Evolutionary conservation across 2,329 filamentous ascomycete species (phyloP).

Genomic region (Cercospora beticola): DNA sequence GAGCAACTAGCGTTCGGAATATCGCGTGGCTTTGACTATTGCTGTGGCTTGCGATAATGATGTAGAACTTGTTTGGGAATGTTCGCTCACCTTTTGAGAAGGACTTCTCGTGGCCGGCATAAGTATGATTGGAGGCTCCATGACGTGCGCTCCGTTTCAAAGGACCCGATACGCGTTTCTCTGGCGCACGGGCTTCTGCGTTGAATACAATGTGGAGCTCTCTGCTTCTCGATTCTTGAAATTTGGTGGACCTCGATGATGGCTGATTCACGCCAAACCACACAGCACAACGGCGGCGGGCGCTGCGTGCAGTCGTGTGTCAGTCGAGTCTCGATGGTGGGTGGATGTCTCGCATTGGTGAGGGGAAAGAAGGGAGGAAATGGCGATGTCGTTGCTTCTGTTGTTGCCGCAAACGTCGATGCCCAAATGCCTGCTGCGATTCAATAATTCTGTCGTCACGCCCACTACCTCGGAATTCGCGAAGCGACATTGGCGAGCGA

Average conservation of each 20-base stretch:
- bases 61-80: neutral
- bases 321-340: neutral
- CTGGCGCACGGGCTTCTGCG: constrained; percentile 6
- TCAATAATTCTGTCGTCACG: neutral
- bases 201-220: neutral
- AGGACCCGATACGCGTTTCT: constrained; percentile 7
- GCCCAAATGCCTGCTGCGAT: neutral
- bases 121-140: neutral
- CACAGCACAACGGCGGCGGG: neutral
- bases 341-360: neutral
- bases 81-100: neutral
- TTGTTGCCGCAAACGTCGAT: constrained; percentile 2
- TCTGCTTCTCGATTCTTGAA: neutral
- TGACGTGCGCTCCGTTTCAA: constrained; percentile 12
- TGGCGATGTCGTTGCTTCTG: neutral
- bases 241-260: constrained; percentile 1
- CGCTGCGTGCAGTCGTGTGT: neutral
- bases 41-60: constrained; percentile 1
- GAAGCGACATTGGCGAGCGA: neutral
- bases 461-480: neutral
- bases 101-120: neutral
- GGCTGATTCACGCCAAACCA: neutral
- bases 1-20: constrained; percentile 3
- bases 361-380: neutral
- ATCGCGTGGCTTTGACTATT: neutral